Evolutionary conservation across 2,329 filamentous ascomycete genomes (phyloP).

Genomic region (Penicillium sp.): DNA sequence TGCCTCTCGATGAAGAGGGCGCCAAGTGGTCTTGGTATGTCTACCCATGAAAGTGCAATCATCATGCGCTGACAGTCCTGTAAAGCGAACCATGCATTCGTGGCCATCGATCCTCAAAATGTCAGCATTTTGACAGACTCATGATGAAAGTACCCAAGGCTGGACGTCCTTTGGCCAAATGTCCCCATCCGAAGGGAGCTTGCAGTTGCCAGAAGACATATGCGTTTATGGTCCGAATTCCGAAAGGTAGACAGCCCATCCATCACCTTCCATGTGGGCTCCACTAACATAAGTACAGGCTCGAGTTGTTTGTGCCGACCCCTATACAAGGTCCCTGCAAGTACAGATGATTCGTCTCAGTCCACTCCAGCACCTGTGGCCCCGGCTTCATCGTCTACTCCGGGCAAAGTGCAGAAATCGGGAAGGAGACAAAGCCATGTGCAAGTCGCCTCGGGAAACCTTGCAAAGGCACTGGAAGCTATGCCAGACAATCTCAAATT

Average conservation of each 20-base stretch:
- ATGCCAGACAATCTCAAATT: slow-evolving; percentile 24
- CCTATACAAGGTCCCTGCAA: slow-evolving; percentile 35
- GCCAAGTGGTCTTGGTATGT: slow-evolving; percentile 46
- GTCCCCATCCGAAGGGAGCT: slow-evolving; percentile 42
- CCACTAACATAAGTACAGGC: slow-evolving; percentile 25
- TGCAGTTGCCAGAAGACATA: slow-evolving; percentile 42
- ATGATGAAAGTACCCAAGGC: slow-evolving; percentile 49
- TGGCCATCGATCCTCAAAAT: slow-evolving; percentile 48
- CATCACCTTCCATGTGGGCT: background rate
- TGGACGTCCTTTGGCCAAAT: slow-evolving; percentile 45
- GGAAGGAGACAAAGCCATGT: slow-evolving; percentile 31
- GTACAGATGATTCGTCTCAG: slow-evolving; percentile 12
- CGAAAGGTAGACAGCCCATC: slow-evolving; percentile 33
- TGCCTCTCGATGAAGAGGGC: slow-evolving; percentile 44
- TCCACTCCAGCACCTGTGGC: slow-evolving; percentile 13
- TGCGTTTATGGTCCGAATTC: slow-evolving; percentile 44
- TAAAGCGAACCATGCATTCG: slow-evolving; percentile 46
- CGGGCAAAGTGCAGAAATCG: slow-evolving; percentile 36
- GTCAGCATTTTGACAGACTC: slow-evolving; percentile 45
- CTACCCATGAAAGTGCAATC: background rate
- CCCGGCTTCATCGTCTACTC: slow-evolving; percentile 22
- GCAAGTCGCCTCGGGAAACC: slow-evolving; percentile 32
- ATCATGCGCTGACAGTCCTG: slow-evolving; percentile 2
- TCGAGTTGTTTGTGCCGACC: slow-evolving; percentile 41
- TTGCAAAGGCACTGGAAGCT: slow-evolving; percentile 31